Percentiles rank a stretch among this genome's conserved stretches.
Evolutionary conservation across 495 filamentous ascomycete species (phyloP).

Genomic region (Cercophora sp.): DNA sequence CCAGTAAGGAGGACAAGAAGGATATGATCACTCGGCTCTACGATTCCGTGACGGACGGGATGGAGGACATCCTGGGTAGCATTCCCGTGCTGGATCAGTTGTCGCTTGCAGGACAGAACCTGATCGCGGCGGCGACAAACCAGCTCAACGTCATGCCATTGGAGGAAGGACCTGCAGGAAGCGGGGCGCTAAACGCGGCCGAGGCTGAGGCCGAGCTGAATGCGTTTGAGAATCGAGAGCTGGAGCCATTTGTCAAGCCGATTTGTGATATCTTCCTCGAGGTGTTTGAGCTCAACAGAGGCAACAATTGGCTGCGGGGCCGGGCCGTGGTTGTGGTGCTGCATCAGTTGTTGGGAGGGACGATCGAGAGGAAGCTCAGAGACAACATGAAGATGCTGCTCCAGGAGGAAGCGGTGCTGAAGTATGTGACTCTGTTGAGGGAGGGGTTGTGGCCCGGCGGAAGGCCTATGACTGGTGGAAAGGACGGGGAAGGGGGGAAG

Average conservation of each 20-base stretch:
- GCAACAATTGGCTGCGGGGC: conserved; percentile 91
- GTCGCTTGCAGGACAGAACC: conserved; percentile 84
- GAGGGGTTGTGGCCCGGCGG: conserved; percentile 77
- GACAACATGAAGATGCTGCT: conserved; percentile 67
- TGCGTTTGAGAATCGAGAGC: conserved; percentile 82
- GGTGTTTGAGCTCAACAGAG: conserved; percentile 87
- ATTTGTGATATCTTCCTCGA: conserved; percentile 98
- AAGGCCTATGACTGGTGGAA: conserved; percentile 3
- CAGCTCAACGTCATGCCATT: conserved; percentile 60
- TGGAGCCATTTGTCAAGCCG: conserved; percentile 95
- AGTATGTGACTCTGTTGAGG: conserved; percentile 65
- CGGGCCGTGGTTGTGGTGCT: conserved; percentile 92
- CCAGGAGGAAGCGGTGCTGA: conserved; percentile 73
- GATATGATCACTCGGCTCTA: conserved; percentile 94
- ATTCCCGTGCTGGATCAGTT: conserved; percentile 94
- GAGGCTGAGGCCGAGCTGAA: conserved; percentile 94
- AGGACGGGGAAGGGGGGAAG: conserved; percentile 43
- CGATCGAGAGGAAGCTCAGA: conserved; percentile 89
- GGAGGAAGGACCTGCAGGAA: conserved; percentile 27
- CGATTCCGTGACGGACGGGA: conserved; percentile 92
- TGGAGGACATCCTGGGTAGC: conserved; percentile 95
- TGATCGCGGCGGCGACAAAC: conserved; percentile 81
- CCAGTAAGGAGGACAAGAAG: conserved; percentile 59
- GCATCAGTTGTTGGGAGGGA: conserved; percentile 78
- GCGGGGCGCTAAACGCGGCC: conserved; percentile 59